Evolutionary conservation across 768 basidiomycete genomes (phyloP).

Genomic region (Dentipellis sp.): DNA sequence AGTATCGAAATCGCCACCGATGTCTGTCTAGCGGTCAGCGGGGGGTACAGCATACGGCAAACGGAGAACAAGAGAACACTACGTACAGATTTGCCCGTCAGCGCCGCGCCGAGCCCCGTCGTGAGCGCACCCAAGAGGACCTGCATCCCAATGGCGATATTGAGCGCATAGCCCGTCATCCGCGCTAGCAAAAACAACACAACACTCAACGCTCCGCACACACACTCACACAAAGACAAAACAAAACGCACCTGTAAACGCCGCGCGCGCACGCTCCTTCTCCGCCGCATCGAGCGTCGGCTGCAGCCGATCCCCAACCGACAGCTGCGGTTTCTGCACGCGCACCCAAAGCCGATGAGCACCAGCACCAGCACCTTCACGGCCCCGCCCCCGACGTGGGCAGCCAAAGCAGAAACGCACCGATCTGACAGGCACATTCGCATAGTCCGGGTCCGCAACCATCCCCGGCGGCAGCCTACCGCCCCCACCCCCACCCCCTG

Average conservation of each 20-base stretch:
- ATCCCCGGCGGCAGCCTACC: not conserved
- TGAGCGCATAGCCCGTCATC: constrained; percentile 11
- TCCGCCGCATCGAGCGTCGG: not conserved
- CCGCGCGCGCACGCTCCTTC: not conserved
- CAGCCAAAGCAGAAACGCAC: too few relatives aligned
- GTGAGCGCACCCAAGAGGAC: constrained; percentile 21
- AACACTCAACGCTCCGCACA: not conserved
- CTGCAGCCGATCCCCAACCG: not conserved
- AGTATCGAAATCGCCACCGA: constrained; percentile 31
- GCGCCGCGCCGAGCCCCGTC: constrained; percentile 18
- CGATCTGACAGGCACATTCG: not conserved
- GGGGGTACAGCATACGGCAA: not conserved
- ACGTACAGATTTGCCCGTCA: constrained; percentile 14
- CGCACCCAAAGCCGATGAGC: not conserved
- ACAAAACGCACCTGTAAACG: not conserved
- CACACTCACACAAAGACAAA: not conserved
- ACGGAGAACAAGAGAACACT: not conserved
- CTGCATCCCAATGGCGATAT: constrained; percentile 20
- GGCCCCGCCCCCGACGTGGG: too few relatives aligned
- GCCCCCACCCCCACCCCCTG: too few relatives aligned
- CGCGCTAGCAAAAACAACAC: constrained; percentile 3
- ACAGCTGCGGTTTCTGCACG: not conserved
- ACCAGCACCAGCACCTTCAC: not conserved
- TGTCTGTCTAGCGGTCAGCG: constrained; percentile 15
- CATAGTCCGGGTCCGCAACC: not conserved